Base-by-base conservation (phyloP, 2,329 filamentous ascomycete genomes). In the Pyrenochaeta sp. region DNA sequence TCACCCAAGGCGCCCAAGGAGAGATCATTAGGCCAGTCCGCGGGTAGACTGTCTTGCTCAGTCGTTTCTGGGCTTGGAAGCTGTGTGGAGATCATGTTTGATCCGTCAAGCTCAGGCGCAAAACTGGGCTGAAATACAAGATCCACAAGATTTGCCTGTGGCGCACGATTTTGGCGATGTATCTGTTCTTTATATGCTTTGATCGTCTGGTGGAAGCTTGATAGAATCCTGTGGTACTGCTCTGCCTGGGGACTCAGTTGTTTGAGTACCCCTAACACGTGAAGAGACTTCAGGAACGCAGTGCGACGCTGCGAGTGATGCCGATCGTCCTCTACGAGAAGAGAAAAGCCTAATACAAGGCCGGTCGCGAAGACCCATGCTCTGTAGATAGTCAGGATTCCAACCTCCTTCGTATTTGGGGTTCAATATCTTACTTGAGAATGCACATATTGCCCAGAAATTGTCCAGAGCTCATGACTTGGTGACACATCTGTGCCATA, bases 381-480 rank as follows among this genome's bases (percentile, higher is more conserved):
- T 45, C 77, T 81, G 35, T 27, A 26, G n/a, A 13, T 13, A n/a
- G n/a, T n/a, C n/a, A n/a, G n/a, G n/a, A n/a, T n/a, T n/a, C n/a
- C n/a, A n/a, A n/a, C n/a, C n/a, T n/a, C n/a, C n/a, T n/a, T n/a
- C n/a, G n/a, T n/a, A n/a, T n/a, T n/a, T n/a, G n/a, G n/a, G 14
- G 18, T 9, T 2, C 13, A 1, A 21, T n/a, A 6, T 39, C 77
- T 64, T 63, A 82, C 81, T 84, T 84, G 41, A 84, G 66, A 4
- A 84, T 77, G 26, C 79, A 81, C 81, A 84, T 82, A 41, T 83
- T 83, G 7, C 73, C 74, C 9, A 80, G 67, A 0, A 83, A 58
- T 1, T 79, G 36, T 0, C 70, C 67, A 2, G 75, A 71, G 7
- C 72, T 72, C 8, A 76, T 65, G 1, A 78, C 74, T 40, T 82